phyloP scores from a whole-genome alignment of 192 early-diverging fungal genomes.

The Cetraspora pellucida region DNA sequence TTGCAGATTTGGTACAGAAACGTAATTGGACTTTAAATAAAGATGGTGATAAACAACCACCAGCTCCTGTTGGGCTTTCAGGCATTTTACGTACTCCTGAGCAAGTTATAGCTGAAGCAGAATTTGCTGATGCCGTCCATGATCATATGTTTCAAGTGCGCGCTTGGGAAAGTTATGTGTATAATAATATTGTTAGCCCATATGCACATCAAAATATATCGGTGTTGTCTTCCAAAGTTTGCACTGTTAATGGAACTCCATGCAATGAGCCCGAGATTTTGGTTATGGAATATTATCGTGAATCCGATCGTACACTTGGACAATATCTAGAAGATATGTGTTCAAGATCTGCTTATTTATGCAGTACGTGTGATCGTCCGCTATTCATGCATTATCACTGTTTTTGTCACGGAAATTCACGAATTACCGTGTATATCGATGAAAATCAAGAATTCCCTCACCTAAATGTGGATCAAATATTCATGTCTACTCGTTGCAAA shows the following conservation, averaged over 20 bases:
- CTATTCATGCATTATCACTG: constrained; percentile 81
- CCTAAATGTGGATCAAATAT: constrained; percentile 72
- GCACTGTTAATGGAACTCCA: constrained; percentile 59
- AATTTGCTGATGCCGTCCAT: constrained; percentile 48
- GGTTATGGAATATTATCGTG: constrained; percentile 79
- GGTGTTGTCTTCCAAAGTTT: constrained; percentile 73
- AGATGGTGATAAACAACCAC: constrained; percentile 11
- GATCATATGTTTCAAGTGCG: constrained; percentile 47
- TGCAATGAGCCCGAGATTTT: constrained; percentile 76
- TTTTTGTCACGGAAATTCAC: constrained; percentile 83
- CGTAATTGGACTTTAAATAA: background rate
- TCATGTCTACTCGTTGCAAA: constrained; percentile 86
- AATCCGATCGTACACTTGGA: constrained; percentile 85
- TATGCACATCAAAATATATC: constrained; percentile 76
- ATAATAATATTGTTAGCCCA: constrained; percentile 64
- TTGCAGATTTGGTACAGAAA: background rate
- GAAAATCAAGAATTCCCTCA: constrained; percentile 51
- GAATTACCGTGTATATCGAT: constrained; percentile 77
- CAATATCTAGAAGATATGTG: constrained; percentile 86
- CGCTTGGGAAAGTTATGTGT: constrained; percentile 59
- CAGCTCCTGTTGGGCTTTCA: constrained; percentile 12
- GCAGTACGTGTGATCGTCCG: constrained; percentile 76
- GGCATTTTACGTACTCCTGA: constrained; percentile 35
- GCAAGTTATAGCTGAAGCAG: constrained; percentile 42
- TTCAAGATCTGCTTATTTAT: constrained; percentile 66